Conservation (phyloP, 805 yeast species). For the Kluyveromyces dobzhanskii region DNA sequence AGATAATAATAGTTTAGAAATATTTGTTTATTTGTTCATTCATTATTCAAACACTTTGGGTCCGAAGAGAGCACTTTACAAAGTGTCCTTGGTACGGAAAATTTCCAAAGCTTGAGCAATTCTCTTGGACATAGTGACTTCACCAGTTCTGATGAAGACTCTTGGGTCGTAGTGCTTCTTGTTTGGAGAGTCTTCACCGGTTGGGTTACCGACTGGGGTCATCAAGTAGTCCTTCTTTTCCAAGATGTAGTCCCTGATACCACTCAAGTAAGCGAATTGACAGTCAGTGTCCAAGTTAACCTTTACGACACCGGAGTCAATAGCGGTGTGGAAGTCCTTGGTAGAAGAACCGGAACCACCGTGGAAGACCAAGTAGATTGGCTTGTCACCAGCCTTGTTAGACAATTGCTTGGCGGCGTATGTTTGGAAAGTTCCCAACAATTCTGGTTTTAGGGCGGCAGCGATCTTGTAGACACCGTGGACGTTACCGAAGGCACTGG, state of each 20-base stretch:
- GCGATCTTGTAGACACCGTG: constrained; percentile 99
- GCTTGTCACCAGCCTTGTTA: constrained; percentile 41
- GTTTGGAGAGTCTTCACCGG: constrained; percentile 98
- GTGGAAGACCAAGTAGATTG: constrained; percentile 97
- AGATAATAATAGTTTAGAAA: no score
- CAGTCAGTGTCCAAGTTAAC: constrained; percentile 99
- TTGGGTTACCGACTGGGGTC: constrained; percentile 96
- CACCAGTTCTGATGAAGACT: constrained; percentile 99
- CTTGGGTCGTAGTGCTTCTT: constrained; percentile 99
- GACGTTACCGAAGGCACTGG: constrained; percentile 98
- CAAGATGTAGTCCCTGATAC: constrained; percentile 96
- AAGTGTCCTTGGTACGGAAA: constrained; percentile 65
- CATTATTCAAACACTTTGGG: no score
- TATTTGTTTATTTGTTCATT: no score
- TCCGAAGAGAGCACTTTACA: constrained; percentile 3
- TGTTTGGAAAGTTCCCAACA: constrained; percentile 91
- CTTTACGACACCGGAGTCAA: constrained; percentile 92
- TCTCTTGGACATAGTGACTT: constrained; percentile 92
- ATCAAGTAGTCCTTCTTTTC: constrained; percentile 90
- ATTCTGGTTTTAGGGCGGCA: constrained; percentile 84
- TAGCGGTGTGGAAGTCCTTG: constrained; percentile 85
- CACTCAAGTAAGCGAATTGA: constrained; percentile 93
- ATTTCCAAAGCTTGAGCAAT: constrained; percentile 71
- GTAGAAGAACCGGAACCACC: constrained; percentile 99
- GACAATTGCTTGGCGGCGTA: constrained; percentile 62